Base-by-base conservation (phyloP, 2,329 filamentous ascomycete genomes). In the Colletotrichum coccodes region DNA sequence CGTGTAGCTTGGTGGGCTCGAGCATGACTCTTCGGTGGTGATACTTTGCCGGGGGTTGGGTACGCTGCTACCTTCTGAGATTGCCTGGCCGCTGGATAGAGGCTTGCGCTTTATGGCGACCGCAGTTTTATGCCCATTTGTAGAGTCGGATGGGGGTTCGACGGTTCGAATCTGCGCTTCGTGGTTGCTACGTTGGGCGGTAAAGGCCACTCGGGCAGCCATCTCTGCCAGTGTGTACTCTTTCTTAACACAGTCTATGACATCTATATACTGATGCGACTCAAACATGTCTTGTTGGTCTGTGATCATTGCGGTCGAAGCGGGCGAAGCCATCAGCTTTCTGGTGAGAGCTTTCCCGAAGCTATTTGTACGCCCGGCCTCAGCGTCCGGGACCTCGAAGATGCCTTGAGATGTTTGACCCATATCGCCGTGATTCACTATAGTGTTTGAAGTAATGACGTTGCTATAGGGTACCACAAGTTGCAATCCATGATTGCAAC, bases 221-320 rank as follows among this genome's bases (percentile, higher is more conserved):
- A 28, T 7, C 23, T 56, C 52, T n/a, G 52, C 52, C 11, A 56
- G 14, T 2, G 4, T 40, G 23, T 28, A 28, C 11, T 18, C 14
- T 2, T 11, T 12, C 14, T 28, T 7, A 5, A 34, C 1, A 26
- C 3, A n/a, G 21, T 6, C n/a, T 14, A 11, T 18, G 30, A 4
- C 14, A 6, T n/a, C 14, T 6, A 7, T 21, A 11, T 2, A 1
- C 1, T 1, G 12, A 18, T 14, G 4, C 3, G n/a, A 0, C 5
- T 3, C 6, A 5, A 6, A 14, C n/a, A 18, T 7, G 12, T 9
- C 11, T 4, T 4, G n/a, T 23, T 3, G 21, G 2, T 5, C n/a
- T 9, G n/a, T 53, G n/a, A 11, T 23, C 6, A 12, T 21, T 3
- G 7, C 4, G 4, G 11, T 6, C 6, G 30, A 30, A 36, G 12